Evolutionary conservation across 345 rosid genomes (phyloP), one percentile per base, ranked within the genome.

Genomic region (Erysimum cheiranthoides): DNA sequence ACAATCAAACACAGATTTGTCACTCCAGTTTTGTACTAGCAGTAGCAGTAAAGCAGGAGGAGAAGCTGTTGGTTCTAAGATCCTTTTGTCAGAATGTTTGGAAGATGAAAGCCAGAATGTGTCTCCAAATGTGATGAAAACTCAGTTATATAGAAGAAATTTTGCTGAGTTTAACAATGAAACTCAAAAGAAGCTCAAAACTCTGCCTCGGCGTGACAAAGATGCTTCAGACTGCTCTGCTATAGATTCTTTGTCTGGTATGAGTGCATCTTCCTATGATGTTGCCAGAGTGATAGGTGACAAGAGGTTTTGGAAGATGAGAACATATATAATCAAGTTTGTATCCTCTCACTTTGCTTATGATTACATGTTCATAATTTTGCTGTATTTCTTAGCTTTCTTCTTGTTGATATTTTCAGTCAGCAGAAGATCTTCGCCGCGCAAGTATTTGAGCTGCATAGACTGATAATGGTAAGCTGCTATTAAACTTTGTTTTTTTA

Each of bases 371-470:
- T 75, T 60, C 62, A 30, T 58, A 11, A n/a, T 4, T 1, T 30
- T 42, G 7, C 7, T 0, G 1, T 30, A 4, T 66, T 42, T 38
- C 73, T 73, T 17, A 59, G 14, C 0, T 5, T 34, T 21, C 30
- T 52, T 68, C 68, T 16, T 73, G 43, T 50, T 68, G 53, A 57
- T 63, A 16, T 84, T 82, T 79, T 68, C 94, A 90, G 97, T 40
- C 97, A 92, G 70, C 94, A 92, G 59, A 90, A 91, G 79, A 75
- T 86, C 51, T 90, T 92, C 10, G 75, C 85, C 0, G 67, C 73
- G n/a, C 96, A 92, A 84, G 86, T 92, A 61, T 92, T 92, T 69
- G 96, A 92, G 84, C 80, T 92, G 75, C 94, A 92, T 77, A 89
- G 96, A 80, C 80, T 92, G 34, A 73, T 88, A 63, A 88, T 81